Evolutionary conservation across 73 alveolate species (phyloP).

Genomic region (Stentor coeruleus): DNA sequence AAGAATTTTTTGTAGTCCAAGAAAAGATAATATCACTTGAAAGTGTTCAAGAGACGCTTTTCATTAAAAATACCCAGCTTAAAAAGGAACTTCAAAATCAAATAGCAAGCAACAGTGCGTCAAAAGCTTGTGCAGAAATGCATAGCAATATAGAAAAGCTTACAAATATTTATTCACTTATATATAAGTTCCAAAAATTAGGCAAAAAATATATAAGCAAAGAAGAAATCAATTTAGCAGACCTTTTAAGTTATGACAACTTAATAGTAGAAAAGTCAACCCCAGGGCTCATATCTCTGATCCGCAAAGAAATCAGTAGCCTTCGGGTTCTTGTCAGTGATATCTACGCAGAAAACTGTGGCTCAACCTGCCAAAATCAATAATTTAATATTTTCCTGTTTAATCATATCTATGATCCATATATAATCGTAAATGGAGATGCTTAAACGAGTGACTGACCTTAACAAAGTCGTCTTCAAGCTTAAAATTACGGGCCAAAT

Average conservation of each 20-base stretch:
- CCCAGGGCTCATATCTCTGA: background rate
- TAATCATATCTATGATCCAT: too few relatives aligned
- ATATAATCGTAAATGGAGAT: too few relatives aligned
- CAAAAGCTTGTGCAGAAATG: background rate
- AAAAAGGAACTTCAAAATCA: constrained; percentile 18
- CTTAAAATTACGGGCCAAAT: constrained; percentile 16
- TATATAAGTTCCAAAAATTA: background rate
- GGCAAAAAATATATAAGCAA: background rate
- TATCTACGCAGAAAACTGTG: constrained; percentile 14
- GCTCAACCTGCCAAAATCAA: background rate
- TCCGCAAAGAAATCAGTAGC: background rate
- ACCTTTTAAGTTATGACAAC: background rate
- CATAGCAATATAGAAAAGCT: background rate
- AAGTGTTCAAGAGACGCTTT: background rate
- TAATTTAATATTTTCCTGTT: background rate
- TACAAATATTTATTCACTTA: background rate
- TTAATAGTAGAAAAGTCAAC: background rate
- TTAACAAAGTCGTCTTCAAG: background rate
- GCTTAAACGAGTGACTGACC: background rate
- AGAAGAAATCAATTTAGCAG: background rate
- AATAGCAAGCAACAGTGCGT: background rate
- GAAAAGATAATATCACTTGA: background rate
- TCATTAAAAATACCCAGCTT: background rate
- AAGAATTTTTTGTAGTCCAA: background rate
- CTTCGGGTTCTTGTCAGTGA: constrained; percentile 7